These are phyloP conservation scores for Melaleuca alternifolia DNA, from an alignment of 345 rosid genomes.

Conservation along the genomic window DNA sequence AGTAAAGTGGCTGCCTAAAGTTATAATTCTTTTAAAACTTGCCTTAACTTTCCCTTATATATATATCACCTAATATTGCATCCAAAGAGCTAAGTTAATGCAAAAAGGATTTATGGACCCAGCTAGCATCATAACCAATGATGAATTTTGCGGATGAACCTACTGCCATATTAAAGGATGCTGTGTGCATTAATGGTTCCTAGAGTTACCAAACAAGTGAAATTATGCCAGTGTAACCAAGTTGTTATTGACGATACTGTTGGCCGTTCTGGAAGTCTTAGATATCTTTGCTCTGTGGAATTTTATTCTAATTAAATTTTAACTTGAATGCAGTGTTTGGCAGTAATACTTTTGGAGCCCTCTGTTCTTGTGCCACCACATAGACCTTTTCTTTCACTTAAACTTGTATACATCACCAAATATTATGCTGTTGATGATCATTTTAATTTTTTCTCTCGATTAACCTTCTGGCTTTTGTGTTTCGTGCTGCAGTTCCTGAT, in stretches of 20 bases:
- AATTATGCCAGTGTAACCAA: not conserved
- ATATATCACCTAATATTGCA: not conserved
- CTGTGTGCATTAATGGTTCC: not conserved
- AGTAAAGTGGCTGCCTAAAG: too few species aligned
- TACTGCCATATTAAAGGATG: not conserved
- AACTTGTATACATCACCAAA: not conserved
- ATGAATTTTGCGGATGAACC: not conserved
- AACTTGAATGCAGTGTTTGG: not conserved
- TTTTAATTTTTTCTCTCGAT: not conserved
- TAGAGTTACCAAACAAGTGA: not conserved
- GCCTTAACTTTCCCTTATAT: too few species aligned
- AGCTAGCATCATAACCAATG: not conserved
- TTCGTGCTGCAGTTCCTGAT: conserved; percentile 39
- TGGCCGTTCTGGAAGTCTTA: not conserved
- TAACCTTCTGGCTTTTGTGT: not conserved
- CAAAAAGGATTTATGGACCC: too few species aligned
- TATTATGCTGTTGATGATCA: not conserved
- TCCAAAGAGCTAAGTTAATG: too few species aligned
- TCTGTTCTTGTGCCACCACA: not conserved
- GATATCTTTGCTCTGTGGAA: not conserved
- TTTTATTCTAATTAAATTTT: too few species aligned
- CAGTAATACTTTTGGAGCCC: not conserved
- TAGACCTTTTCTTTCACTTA: not conserved
- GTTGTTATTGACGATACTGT: too few species aligned
- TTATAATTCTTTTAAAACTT: too few species aligned